Evolutionary conservation across 805 yeast species (phyloP).

Genomic region (Cyberlindnera americana): DNA sequence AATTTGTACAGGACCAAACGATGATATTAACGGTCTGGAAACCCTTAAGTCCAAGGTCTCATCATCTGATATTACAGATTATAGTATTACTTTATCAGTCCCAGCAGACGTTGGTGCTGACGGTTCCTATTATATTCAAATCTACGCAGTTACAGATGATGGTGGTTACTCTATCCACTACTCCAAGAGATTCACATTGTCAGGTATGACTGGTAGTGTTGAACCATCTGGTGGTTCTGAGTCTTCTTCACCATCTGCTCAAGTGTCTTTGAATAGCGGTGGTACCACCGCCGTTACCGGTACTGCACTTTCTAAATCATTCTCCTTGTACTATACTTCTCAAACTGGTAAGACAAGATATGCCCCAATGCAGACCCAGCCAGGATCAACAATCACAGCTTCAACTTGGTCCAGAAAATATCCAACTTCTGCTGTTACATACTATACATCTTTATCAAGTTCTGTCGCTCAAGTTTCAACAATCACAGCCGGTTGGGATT

Average conservation of each 20-base stretch:
- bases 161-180: constrained; percentile 58
- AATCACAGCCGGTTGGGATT: constrained; percentile 80
- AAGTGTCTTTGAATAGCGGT: constrained; percentile 32
- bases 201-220: constrained; percentile 67
- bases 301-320: constrained; percentile 48
- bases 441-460: constrained; percentile 44
- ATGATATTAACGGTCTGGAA: constrained; percentile 40
- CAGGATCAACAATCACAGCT: constrained; percentile 63
- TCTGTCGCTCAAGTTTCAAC: constrained; percentile 50
- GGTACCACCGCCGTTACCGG: constrained; percentile 34
- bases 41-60: constrained; percentile 28
- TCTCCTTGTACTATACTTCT: constrained; percentile 62
- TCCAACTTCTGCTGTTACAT: constrained; percentile 67
- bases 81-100: constrained; percentile 39
- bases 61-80: constrained; percentile 30
- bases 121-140: constrained; percentile 74
- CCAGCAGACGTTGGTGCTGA: constrained; percentile 45
- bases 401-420: constrained; percentile 63
- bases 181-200: constrained; percentile 58
- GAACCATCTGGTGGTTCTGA: constrained; percentile 41
- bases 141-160: constrained; percentile 42
- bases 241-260: constrained; percentile 38
- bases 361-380: constrained; percentile 95
- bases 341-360: constrained; percentile 78
- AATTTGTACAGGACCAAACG: constrained; percentile 70